phyloP scores from a whole-genome alignment of 148 eudicot genomes.

The Polygonum maritimum region DNA sequence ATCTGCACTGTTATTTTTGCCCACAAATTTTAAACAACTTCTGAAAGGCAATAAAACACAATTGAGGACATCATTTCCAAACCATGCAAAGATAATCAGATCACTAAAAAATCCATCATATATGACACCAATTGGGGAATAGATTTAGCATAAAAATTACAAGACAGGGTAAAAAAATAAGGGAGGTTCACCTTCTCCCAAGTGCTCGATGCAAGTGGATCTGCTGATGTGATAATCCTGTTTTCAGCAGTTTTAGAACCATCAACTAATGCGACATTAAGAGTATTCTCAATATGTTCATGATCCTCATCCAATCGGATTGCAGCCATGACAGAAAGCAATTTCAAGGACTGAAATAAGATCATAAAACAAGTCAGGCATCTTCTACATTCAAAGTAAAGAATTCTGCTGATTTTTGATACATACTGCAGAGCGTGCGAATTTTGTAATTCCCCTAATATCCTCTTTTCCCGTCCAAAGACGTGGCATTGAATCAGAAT shows the following conservation, averaged over 20 bases:
- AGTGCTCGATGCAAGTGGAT: conserved; percentile 86
- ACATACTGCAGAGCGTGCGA: conserved; percentile 33
- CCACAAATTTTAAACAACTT: neutral
- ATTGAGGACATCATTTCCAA: neutral
- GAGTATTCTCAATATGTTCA: conserved; percentile 29
- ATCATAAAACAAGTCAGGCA: neutral
- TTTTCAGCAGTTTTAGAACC: conserved; percentile 13
- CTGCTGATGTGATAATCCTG: conserved; percentile 35
- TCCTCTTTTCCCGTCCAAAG: conserved; percentile 52
- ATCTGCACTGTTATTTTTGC: neutral
- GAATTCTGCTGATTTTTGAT: neutral
- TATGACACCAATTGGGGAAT: neutral
- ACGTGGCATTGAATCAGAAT: conserved; percentile 39
- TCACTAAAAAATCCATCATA: neutral
- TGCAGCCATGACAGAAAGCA: conserved; percentile 39
- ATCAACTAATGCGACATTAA: conserved; percentile 21
- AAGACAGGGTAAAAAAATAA: neutral
- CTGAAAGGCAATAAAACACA: neutral
- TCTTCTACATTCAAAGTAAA: neutral
- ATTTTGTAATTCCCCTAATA: conserved; percentile 30
- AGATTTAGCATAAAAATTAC: neutral
- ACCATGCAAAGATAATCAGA: neutral
- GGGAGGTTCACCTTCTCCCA: conserved; percentile 76
- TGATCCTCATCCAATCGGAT: conserved; percentile 32
- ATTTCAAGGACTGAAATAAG: conserved; percentile 29